Percentiles rank a stretch among this genome's conserved stretches.
phyloP scores from a whole-genome alignment of 2,329 filamentous ascomycete species.

The Botrytis elliptica region DNA sequence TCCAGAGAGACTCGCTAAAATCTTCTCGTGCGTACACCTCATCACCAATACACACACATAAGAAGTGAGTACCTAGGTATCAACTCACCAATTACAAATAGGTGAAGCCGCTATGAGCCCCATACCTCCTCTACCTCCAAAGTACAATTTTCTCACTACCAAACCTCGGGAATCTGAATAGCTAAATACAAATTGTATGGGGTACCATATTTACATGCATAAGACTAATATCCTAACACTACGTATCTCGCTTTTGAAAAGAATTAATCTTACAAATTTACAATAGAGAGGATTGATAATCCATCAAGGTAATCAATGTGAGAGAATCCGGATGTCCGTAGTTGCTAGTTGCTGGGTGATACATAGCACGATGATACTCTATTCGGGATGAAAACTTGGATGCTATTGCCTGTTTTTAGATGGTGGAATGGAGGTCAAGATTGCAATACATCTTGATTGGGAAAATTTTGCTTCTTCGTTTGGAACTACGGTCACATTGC shows the following conservation, averaged over 20 bases:
- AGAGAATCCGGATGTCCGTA: neutral
- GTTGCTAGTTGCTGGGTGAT: neutral
- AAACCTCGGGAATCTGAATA: neutral
- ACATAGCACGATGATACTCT: neutral
- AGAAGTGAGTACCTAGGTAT: neutral
- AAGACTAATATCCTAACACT: neutral
- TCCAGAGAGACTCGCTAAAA: neutral
- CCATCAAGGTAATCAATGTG: neutral
- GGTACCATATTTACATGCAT: neutral
- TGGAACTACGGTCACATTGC: neutral
- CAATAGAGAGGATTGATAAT: neutral
- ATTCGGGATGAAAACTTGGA: neutral
- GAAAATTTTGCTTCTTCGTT: neutral
- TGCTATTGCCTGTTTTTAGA: neutral
- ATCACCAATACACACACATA: neutral
- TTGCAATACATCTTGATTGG: neutral
- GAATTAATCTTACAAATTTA: no score
- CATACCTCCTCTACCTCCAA: neutral
- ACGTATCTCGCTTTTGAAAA: neutral
- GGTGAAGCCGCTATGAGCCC: neutral
- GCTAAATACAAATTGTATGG: neutral
- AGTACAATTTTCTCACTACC: neutral
- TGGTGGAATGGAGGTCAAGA: neutral
- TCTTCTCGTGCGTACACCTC: neutral
- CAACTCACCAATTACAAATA: neutral